Conservation (phyloP, 495 filamentous ascomycete genomes). For the Clavariopsis aquatica region DNA sequence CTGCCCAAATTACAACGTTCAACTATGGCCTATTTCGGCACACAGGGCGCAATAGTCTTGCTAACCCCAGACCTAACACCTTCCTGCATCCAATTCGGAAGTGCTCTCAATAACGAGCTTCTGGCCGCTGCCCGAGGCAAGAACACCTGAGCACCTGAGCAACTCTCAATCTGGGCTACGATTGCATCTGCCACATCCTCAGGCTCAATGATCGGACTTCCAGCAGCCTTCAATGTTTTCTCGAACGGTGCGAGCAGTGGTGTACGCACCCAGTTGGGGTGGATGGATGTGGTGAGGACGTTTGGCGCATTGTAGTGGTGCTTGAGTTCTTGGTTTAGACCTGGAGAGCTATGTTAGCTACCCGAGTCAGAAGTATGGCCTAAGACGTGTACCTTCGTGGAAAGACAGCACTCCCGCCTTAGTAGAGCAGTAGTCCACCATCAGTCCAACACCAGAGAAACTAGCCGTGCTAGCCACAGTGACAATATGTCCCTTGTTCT, state of each 20-base stretch:
- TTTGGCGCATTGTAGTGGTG: conserved; percentile 37
- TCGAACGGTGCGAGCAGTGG: conserved; percentile 32
- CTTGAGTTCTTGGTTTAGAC: conserved; percentile 41
- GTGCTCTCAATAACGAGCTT: conserved; percentile 12
- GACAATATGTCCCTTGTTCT: conserved; percentile 63
- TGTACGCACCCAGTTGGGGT: conserved; percentile 44
- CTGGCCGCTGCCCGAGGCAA: conserved; percentile 2
- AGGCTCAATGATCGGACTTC: conserved; percentile 15
- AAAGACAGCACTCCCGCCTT: conserved; percentile 62
- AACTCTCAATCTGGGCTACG: conserved; percentile 25
- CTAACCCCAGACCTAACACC: background rate
- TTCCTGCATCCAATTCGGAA: conserved; percentile 36
- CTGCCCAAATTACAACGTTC: too few relatives aligned
- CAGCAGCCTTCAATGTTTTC: conserved; percentile 15
- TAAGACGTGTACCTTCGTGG: conserved; percentile 50
- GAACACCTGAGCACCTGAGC: conserved; percentile 25
- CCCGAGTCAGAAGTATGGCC: background rate
- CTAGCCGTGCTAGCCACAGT: conserved; percentile 58
- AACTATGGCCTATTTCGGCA: conserved; percentile 2
- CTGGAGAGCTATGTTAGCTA: conserved; percentile 8
- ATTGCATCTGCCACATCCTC: conserved; percentile 28
- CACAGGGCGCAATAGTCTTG: conserved; percentile 4
- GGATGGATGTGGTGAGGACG: conserved; percentile 43
- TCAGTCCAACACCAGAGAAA: conserved; percentile 52
- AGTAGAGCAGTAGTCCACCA: conserved; percentile 57